Conservation (phyloP, 2,329 filamentous ascomycete genomes). For the Hypoxylon sp. region DNA sequence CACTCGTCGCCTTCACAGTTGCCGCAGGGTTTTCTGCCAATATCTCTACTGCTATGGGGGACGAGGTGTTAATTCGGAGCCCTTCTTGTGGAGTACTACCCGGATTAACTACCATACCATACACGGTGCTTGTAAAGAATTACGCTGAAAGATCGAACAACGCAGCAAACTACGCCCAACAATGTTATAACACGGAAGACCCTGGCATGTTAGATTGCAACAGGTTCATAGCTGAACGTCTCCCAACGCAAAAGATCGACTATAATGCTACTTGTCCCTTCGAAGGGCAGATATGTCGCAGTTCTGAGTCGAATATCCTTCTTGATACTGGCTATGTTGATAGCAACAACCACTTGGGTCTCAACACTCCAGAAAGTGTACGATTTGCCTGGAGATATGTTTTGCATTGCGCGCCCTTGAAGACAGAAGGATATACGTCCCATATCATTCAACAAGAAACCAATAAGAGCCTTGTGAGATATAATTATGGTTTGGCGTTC, state of each 20-base stretch:
- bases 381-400: conserved; percentile 29
- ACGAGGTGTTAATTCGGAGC: conserved; percentile 39
- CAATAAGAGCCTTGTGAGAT: neutral
- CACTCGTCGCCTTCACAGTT: conserved; percentile 24
- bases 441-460: neutral
- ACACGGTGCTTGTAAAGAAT: neutral
- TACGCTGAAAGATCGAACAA: conserved; percentile 14
- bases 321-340: conserved; percentile 39
- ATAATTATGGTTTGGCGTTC: conserved; percentile 12
- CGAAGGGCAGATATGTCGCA: conserved; percentile 23
- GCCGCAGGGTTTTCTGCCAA: conserved; percentile 40
- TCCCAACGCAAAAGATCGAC: conserved; percentile 1
- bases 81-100: conserved; percentile 21
- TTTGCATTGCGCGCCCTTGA: conserved; percentile 36
- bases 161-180: conserved; percentile 36
- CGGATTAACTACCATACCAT: neutral
- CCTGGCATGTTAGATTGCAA: conserved; percentile 26
- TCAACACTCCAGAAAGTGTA: conserved; percentile 29
- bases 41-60: conserved; percentile 34
- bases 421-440: conserved; percentile 30
- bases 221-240: conserved; percentile 8
- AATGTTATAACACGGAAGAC: conserved; percentile 30
- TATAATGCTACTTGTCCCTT: conserved; percentile 37
- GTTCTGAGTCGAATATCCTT: conserved; percentile 9
- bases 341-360: conserved; percentile 36